Evolutionary conservation across 1,284 basidiomycete genomes (phyloP).

Genomic region (Cryptococcus sp.): DNA sequence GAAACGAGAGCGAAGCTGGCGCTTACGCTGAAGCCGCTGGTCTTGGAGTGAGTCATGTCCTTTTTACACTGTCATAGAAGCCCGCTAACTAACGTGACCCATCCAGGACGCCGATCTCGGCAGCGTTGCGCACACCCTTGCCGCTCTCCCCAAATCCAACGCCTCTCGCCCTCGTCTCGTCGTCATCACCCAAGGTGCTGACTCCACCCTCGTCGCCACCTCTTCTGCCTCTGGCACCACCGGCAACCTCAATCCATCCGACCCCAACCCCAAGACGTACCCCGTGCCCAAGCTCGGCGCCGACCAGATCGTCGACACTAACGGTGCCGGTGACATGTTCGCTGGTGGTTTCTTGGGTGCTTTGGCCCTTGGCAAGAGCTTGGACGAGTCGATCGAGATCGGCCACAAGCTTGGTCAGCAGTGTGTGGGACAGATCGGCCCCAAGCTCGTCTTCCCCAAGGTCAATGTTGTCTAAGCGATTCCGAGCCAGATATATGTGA

Average conservation of each 20-base stretch:
- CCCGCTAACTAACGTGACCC: background rate
- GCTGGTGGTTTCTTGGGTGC: slow-evolving; percentile 96
- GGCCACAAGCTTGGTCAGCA: slow-evolving; percentile 90
- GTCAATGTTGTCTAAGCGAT: slow-evolving; percentile 36
- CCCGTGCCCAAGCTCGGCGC: slow-evolving; percentile 65
- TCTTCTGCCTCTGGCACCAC: slow-evolving; percentile 60
- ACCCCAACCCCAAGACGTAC: slow-evolving; percentile 59
- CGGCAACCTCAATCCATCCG: slow-evolving; percentile 47
- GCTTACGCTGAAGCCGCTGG: slow-evolving; percentile 74
- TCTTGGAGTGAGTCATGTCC: slow-evolving; percentile 50
- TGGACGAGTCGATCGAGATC: slow-evolving; percentile 77
- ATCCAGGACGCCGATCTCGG: slow-evolving; percentile 60
- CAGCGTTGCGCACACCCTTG: slow-evolving; percentile 72
- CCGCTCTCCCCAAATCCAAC: slow-evolving; percentile 66
- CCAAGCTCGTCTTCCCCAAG: slow-evolving; percentile 48
- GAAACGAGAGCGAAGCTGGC: slow-evolving; percentile 92
- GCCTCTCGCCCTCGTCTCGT: slow-evolving; percentile 74
- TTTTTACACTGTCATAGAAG: background rate
- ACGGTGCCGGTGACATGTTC: slow-evolving; percentile 98
- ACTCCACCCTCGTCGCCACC: slow-evolving; percentile 77
- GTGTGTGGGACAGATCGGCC: slow-evolving; percentile 78
- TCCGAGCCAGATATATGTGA: background rate
- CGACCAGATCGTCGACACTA: slow-evolving; percentile 90
- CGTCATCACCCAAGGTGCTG: slow-evolving; percentile 87
- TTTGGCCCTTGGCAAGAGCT: slow-evolving; percentile 72